Evolutionary conservation across 1,139 yeast genomes (phyloP), one percentile per base, ranked within the genome.

Genomic region (Lodderomyces orthopsilosis): DNA sequence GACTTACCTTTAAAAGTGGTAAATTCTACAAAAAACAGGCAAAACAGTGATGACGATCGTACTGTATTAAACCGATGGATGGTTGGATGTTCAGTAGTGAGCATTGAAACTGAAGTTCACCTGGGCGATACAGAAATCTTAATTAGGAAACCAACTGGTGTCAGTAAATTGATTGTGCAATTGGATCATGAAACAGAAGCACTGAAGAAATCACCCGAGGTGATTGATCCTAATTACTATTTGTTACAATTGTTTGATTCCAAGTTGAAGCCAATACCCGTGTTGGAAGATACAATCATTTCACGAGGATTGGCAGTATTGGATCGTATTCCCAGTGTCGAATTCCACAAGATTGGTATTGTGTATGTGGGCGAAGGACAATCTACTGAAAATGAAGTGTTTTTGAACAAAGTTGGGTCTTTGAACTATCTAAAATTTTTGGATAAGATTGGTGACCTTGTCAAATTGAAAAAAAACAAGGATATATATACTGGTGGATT

Each of bases 301-400:
- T 58, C 63, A 8, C 69, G 95, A 35, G 87, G 93, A 0, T 57
- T 89, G 23, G 62, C 75, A 2, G 74, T 83, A 4, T 69, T 89
- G 48, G 96, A 89, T 57, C 65, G 91, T 15, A 81, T 86, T 2
- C 95, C 96, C 0, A 82, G 84, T 8, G 86, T 85, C 9, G 87
- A 84, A 42, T 84, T 83, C 53, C 90, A 84, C 60, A 89, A 88
- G 58, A 77, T 85, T 34, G 96, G 96, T 0, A 68, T 89, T 13
- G 55, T 89, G 13, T 89, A 88, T 57, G 78, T 88, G 50, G 93
- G 81, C 0, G 81, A 79, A 1, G 77, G 79, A 7, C 96, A 89
- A 57, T 57, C 60, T 1, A 65, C 68, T 0, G 96, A 89, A 58
- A 57, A 58, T 0, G 89, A 85, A 44, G 83, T 89, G 28, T 64